phyloP scores from a whole-genome alignment of 192 early-diverging fungal species.

The Entophlyctis luteolus region DNA sequence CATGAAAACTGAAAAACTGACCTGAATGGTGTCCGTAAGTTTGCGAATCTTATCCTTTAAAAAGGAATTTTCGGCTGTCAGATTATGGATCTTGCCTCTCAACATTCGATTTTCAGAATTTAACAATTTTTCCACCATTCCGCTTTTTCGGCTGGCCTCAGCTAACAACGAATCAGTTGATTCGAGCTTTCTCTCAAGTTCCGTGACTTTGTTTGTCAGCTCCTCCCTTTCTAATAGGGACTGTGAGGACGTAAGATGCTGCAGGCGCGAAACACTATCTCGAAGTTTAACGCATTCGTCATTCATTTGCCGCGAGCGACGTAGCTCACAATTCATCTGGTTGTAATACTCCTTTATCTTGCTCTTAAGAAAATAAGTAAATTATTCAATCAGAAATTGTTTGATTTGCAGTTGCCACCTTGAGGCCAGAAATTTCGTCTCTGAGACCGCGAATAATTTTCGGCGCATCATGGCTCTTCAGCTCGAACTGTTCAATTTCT shows the following conservation, averaged over 20 bases:
- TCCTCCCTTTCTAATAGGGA: constrained; percentile 35
- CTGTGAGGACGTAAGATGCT: constrained; percentile 35
- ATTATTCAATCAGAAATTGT: background rate
- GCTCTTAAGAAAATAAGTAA: constrained; percentile 22
- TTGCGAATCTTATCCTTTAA: constrained; percentile 34
- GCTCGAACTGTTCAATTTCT: constrained; percentile 45
- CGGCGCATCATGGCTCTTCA: constrained; percentile 46
- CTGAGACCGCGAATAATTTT: constrained; percentile 44
- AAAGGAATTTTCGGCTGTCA: constrained; percentile 43
- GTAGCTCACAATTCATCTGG: constrained; percentile 38
- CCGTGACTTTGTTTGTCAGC: constrained; percentile 29
- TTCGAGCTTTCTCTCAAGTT: constrained; percentile 16
- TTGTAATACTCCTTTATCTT: constrained; percentile 50
- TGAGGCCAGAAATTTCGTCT: constrained; percentile 46
- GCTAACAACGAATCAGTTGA: constrained; percentile 26
- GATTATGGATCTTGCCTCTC: constrained; percentile 39
- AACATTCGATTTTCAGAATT: constrained; percentile 46
- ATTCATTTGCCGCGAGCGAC: constrained; percentile 42
- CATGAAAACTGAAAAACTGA: background rate
- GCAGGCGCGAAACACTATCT: constrained; percentile 36
- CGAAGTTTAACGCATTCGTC: constrained; percentile 40
- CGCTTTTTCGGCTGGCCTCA: constrained; percentile 36
- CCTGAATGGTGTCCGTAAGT: constrained; percentile 40
- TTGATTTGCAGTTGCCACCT: constrained; percentile 22
- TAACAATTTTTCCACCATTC: constrained; percentile 50